These are phyloP conservation scores for Elsinoe ampelina DNA, from an alignment of 2,329 filamentous ascomycete species.

Conservation along the genomic window DNA sequence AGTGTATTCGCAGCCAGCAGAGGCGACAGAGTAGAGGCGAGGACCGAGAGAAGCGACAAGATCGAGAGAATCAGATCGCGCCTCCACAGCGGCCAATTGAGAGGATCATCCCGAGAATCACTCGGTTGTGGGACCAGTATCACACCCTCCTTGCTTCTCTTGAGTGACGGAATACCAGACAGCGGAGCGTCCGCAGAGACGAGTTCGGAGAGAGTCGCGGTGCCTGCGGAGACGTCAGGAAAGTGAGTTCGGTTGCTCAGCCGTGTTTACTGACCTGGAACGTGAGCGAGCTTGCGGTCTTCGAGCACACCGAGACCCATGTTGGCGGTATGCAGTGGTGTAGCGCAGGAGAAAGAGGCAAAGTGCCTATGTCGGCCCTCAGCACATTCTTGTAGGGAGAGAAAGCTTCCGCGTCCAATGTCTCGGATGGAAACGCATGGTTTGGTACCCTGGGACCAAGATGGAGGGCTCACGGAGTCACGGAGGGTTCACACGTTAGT, in stretches of 20 bases:
- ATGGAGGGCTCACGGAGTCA: not conserved
- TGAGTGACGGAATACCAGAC: constrained; percentile 18
- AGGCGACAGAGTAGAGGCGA: constrained; percentile 75
- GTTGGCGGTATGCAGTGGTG: not conserved
- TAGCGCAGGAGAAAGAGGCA: not conserved
- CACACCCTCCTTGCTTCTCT: constrained; percentile 22
- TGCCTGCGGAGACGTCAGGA: constrained; percentile 25
- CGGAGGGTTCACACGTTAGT: too few relatives aligned
- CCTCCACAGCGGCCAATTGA: constrained; percentile 81
- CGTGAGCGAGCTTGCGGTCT: constrained; percentile 48
- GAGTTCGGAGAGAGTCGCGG: constrained; percentile 34
- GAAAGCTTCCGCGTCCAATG: not conserved
- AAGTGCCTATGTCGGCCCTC: not conserved
- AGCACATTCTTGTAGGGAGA: not conserved
- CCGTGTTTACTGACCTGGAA: constrained; percentile 54
- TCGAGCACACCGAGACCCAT: constrained; percentile 12
- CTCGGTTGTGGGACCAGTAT: constrained; percentile 86
- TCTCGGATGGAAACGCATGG: constrained; percentile 1
- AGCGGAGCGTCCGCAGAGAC: constrained; percentile 16
- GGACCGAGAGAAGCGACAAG: constrained; percentile 70
- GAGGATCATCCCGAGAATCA: constrained; percentile 81
- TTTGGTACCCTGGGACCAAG: not conserved
- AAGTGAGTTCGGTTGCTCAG: not conserved
- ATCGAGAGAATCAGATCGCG: constrained; percentile 72
- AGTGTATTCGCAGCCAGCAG: constrained; percentile 84